Percentiles rank a stretch among this genome's conserved stretches.
phyloP scores from a whole-genome alignment of 768 basidiomycete genomes.

The Cyathus striatus region DNA sequence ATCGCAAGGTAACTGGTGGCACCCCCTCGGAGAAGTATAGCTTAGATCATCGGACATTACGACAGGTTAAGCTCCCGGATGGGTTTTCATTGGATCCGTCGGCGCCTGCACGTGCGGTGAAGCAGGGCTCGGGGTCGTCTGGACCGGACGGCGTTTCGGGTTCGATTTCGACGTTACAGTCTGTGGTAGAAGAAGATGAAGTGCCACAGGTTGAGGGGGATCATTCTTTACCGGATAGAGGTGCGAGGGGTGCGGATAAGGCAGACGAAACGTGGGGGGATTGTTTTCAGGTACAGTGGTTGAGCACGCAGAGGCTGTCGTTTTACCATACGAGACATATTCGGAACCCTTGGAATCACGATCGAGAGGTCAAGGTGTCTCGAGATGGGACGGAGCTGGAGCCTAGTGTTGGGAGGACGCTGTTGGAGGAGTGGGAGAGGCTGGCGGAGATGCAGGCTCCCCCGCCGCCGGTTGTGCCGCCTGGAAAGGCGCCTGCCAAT shows the following conservation, averaged over 20 bases:
- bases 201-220: not conserved
- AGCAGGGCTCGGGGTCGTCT: conserved; percentile 8
- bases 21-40: conserved; percentile 21
- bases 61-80: not conserved
- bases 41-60: conserved; percentile 18
- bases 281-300: conserved; percentile 81
- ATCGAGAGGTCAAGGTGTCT: conserved; percentile 75
- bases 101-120: conserved; percentile 33
- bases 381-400: conserved; percentile 92
- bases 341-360: conserved; percentile 92
- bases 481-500: conserved; percentile 2
- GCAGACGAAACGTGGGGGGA: conserved; percentile 57
- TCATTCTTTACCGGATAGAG: not conserved
- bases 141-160: not conserved
- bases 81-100: conserved; percentile 32
- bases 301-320: conserved; percentile 63
- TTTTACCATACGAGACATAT: conserved; percentile 76
- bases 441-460: conserved; percentile 16
- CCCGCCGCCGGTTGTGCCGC: not conserved
- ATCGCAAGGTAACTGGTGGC: conserved; percentile 22
- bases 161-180: not conserved
- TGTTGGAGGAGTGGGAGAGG: conserved; percentile 67
- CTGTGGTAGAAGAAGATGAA: conserved; percentile 6
- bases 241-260: conserved; percentile 5
- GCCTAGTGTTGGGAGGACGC: conserved; percentile 59